Conservation (phyloP, 2,329 filamentous ascomycete species). For the Fusarium sp. region DNA sequence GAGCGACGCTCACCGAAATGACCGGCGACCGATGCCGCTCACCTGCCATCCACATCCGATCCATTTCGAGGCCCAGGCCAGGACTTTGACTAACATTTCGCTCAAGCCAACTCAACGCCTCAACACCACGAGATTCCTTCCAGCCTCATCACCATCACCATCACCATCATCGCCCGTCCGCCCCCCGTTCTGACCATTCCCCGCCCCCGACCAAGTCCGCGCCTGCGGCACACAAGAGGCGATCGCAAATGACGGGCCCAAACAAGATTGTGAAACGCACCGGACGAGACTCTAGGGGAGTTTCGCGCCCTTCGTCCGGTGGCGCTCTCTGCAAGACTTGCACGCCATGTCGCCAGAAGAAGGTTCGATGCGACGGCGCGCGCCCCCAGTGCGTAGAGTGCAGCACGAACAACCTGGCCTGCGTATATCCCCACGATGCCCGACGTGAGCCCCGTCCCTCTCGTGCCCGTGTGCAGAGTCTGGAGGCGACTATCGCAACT, state of each 20-base stretch:
- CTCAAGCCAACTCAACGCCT: background rate
- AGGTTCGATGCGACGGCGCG: conserved; percentile 49
- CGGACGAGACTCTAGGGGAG: conserved; percentile 32
- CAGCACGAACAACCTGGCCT: conserved; percentile 41
- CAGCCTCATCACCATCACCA: background rate
- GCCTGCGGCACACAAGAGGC: conserved; percentile 6
- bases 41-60: conserved; percentile 12
- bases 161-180: background rate
- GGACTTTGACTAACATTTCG: conserved; percentile 20
- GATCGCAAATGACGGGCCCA: conserved; percentile 36
- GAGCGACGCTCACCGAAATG: conserved; percentile 18
- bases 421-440: conserved; percentile 49
- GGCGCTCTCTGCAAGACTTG: conserved; percentile 49
- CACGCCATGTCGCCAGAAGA: conserved; percentile 49
- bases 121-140: conserved; percentile 4
- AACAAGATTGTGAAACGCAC: conserved; percentile 38
- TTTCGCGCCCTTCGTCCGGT: conserved; percentile 34
- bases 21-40: conserved; percentile 36
- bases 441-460: conserved; percentile 46
- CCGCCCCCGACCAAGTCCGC: conserved; percentile 4
- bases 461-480: conserved; percentile 44
- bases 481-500: conserved; percentile 44
- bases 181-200: background rate
- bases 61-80: too few relatives aligned
- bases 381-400: conserved; percentile 48